Base-by-base conservation (phyloP, 257 asterid species). In the Haberlea rhodopensis region DNA sequence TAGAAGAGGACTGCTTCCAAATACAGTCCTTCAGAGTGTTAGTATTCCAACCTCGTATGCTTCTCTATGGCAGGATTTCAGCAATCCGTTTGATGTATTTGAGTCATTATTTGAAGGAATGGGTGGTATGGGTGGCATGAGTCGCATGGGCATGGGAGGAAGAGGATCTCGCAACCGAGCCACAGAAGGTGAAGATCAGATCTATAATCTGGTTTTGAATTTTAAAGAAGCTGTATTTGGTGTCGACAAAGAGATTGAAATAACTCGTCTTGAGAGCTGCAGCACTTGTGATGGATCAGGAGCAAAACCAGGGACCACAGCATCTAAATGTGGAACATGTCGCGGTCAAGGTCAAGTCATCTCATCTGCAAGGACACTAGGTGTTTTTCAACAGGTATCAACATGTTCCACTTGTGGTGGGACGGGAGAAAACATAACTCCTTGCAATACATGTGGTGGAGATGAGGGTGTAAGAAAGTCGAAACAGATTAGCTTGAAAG, bases 321-420 rank as follows among this genome's bases (percentile, higher is more conserved):
- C 51, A 43, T 43, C 51, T 43, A 43, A 15, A 43, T 43, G 51
- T 43, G 51, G 19, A 43, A 43, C 51, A 43, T 43, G 51, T 46
- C 91, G 96, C 5, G 97, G 97, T 25, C 97, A 87, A 74, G 99
- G 99, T 51, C 97, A 94, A 71, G 99, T 94, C 25, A 82, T 94
- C 62, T 75, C 92, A 15, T 82, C 97, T 0, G 89, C 95, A 8
- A 67, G 97, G 79, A 94, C 99, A 5, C 86, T 94, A 0, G 99
- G 99, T 5, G 95, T 94, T 62, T 87, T 94, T 87, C 99, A 90
- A 73, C 99, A 90, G 72, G 96, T 94, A 60, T 82, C 82, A 85
- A 83, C 99, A 5, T 94, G 99, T 73, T 81, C 94, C 19, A 45
- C 89, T 43, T 94, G 99, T 64, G 82, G 82, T 21, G 99, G 99